Evolutionary conservation across 495 filamentous ascomycete genomes (phyloP).

Genomic region (Penicillium turbatum): DNA sequence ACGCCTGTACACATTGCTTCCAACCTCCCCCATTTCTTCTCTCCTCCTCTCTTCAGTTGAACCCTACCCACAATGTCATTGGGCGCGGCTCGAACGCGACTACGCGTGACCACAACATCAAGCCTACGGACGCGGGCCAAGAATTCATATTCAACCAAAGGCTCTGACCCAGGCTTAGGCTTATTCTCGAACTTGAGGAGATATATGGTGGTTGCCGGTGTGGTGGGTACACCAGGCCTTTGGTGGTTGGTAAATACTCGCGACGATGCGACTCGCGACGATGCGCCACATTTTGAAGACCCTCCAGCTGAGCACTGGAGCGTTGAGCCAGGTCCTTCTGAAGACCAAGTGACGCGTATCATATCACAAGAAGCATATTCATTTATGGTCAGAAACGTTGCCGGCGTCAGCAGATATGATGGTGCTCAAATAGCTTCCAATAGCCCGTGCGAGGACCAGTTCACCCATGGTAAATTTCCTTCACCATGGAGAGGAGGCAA

Average conservation of each 20-base stretch:
- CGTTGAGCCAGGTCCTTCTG: constrained; percentile 15
- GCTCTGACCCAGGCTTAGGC: too few relatives aligned
- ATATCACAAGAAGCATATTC: constrained; percentile 31
- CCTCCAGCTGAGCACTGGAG: constrained; percentile 12
- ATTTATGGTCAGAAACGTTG: constrained; percentile 19
- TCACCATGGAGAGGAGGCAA: constrained; percentile 32
- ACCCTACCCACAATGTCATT: too few relatives aligned
- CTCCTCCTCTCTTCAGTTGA: too few relatives aligned
- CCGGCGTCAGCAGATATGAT: constrained; percentile 41
- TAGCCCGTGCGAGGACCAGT: constrained; percentile 45
- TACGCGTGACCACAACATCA: too few relatives aligned
- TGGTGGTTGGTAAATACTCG: constrained; percentile 15
- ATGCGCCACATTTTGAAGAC: constrained; percentile 19
- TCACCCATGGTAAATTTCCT: constrained; percentile 41
- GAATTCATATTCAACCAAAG: too few relatives aligned
- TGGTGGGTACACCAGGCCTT: too few relatives aligned
- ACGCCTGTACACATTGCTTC: too few relatives aligned
- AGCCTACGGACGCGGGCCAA: too few relatives aligned
- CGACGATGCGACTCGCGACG: constrained; percentile 18
- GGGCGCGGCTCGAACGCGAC: too few relatives aligned
- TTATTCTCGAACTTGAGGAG: background rate
- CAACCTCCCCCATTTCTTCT: too few relatives aligned
- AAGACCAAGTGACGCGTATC: constrained; percentile 24
- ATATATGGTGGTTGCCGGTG: background rate
- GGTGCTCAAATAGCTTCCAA: constrained; percentile 45